A percentile compares a stretch with the other conserved stretches of the same genome.
Evolutionary conservation across 1,284 basidiomycete genomes (phyloP).

Genomic region (Ustilago cynodontis): DNA sequence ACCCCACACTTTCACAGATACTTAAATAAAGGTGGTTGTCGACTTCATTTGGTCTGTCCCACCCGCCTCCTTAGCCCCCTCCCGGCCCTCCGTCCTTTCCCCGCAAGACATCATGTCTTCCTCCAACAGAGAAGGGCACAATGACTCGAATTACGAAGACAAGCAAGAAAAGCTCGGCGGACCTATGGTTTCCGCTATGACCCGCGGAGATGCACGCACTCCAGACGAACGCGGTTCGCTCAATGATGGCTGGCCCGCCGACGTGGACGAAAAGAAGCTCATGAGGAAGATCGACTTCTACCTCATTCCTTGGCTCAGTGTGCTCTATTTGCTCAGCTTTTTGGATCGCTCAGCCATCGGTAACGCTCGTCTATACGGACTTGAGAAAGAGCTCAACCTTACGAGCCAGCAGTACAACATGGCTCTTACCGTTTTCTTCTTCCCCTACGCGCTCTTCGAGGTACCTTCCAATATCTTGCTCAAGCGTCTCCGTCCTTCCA

Average conservation of each 20-base stretch:
- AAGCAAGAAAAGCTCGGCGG: conserved; percentile 23
- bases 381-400: conserved; percentile 39
- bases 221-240: conserved; percentile 10
- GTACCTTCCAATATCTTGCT: conserved; percentile 71
- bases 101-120: conserved; percentile 22
- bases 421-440: conserved; percentile 54
- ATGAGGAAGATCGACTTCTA: conserved; percentile 63
- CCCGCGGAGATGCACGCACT: conserved; percentile 11
- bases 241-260: conserved; percentile 32
- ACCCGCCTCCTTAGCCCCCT: not conserved
- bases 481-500: conserved; percentile 78
- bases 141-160: conserved; percentile 17
- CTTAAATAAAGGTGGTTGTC: not conserved
- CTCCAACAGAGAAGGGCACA: conserved; percentile 24
- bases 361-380: conserved; percentile 54
- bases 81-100: not conserved
- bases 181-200: conserved; percentile 21
- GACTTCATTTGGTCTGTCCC: not conserved
- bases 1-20: too few species aligned
- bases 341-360: conserved; percentile 73
- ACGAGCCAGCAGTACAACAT: conserved; percentile 42
- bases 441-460: conserved; percentile 58
- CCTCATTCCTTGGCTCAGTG: conserved; percentile 60
- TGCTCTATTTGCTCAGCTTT: conserved; percentile 58
- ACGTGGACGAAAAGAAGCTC: conserved; percentile 63